Base-by-base conservation (phyloP, 2,329 filamentous ascomycete species). In the Epichloe scottii region DNA sequence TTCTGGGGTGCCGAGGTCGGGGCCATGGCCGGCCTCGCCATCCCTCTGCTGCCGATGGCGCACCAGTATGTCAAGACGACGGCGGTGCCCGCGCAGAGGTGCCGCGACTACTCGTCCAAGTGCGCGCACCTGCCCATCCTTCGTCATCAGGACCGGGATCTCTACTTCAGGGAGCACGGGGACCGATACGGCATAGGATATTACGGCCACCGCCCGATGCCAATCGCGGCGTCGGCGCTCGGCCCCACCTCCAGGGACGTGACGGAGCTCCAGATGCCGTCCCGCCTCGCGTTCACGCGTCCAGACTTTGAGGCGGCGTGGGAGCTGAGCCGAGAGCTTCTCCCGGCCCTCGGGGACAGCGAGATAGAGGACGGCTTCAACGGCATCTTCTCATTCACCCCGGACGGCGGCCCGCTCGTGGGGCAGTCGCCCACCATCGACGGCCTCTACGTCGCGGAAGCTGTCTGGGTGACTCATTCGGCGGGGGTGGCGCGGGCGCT, bases 1-100 rank as follows among this genome's bases (percentile, higher is more conserved):
- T 81, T 84, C 62, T 84, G 80, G 80, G 80, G 80, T 11, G 80
- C 82, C 7, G 79, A 84, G 59, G 68, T 84, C 6, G 80, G 80
- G 21, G 75, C 73, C 5, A 80, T 84, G 79, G 71, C 77, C 41
- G 79, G 72, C 4, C 57, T 82, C 12, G 65, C 73, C 2, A 71
- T 84, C 21, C 80, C 80, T 6, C 63, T 84, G 4, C 69, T 81
- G 0, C 80, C 80, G 3, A 70, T 84, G 52, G 80, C 73, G 0
- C 80, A 84, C 50, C 80, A 84, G 55, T 84, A 84, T 55, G 80
- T 69, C 47, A 83, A 82, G 63, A 83, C 80, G 0, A 79, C 74
- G 0, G 54, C 75, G 0, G 66, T 83, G 0, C 71, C 73, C 1
- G 64, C 46, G 62, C 66, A 46, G 64, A 70, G 50, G 26, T 62